Base-by-base conservation (phyloP, 1,139 yeast species). In the Pneumocystis oryctolagi region DNA sequence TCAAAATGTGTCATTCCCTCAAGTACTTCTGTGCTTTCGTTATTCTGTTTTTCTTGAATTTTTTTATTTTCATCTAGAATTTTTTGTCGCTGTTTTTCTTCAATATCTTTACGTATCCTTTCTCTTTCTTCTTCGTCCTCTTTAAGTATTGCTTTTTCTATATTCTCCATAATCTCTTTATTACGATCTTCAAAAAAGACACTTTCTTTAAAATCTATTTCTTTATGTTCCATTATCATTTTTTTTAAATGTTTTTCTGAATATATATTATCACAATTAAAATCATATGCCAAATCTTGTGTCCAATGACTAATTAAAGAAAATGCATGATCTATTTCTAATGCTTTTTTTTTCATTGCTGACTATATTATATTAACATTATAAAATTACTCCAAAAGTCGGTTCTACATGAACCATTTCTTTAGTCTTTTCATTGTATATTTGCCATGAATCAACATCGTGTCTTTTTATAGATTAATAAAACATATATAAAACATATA, bases 41-140 rank as follows among this genome's bases (percentile, higher is more conserved):
- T 8, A 12, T 14, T 12, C 12, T 35, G 12, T 16, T 37, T 37
- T 5, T 62, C 59, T 58, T 63, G 62, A 64, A 64, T 60, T 65
- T 64, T 64, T 61, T 66, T 62, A 64, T 66, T 65, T 64, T 69
- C 63, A 64, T 63, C 59, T 61, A 64, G 31, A 61, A 64, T 63
- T 18, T 25, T 53, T 60, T 65, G 60, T 53, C 61, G 39, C 34
- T 53, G 53, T 53, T 60, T 37, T 59, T 30, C 63, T 59, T 63
- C 55, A 30, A 60, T 62, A 31, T 42, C 18, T 35, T 42, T 42
- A 2, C 30, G 56, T 25, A 31, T 30, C 9, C 39, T 32, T 18
- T 32, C 61, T 18, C 61, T 62, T 55, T 65, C 66, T 25, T 57
- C 64, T 14, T 56, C 65, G 25, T 60, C 63, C 28, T 53, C 61